Percentiles rank a stretch among this genome's conserved stretches.
phyloP scores from a whole-genome alignment of 1,284 basidiomycete species.

The Peniophora sp. region DNA sequence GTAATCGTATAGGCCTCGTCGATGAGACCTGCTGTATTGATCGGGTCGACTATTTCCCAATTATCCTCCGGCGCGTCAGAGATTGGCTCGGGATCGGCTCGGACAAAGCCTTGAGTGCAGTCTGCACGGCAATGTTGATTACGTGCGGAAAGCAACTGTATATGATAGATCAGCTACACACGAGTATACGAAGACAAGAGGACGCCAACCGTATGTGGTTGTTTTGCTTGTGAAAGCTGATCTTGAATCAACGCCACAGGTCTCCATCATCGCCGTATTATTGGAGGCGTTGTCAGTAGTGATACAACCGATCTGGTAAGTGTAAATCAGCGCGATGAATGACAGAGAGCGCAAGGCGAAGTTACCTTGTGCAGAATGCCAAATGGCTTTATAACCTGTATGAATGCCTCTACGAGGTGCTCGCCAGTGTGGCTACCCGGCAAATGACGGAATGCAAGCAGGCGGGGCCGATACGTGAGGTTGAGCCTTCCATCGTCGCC shows the following conservation, averaged over 20 bases:
- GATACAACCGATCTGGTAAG: conserved; percentile 13
- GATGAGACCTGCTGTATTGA: no score
- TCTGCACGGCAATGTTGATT: conserved; percentile 23
- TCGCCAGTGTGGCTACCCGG: conserved; percentile 10
- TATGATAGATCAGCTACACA: background rate
- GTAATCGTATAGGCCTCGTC: no score
- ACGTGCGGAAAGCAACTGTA: conserved; percentile 27
- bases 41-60: no score
- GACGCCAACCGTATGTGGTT: conserved; percentile 20
- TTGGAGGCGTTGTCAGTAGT: conserved; percentile 19
- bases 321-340: background rate
- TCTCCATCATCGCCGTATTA: conserved; percentile 16
- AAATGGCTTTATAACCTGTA: conserved; percentile 3
- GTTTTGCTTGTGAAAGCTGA: conserved; percentile 16
- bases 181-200: background rate
- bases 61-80: background rate
- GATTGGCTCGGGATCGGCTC: background rate
- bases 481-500: background rate
- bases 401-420: conserved; percentile 9
- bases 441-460: conserved; percentile 12
- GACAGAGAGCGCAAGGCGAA: background rate
- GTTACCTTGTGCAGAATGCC: background rate
- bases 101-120: conserved; percentile 12
- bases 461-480: conserved; percentile 6
- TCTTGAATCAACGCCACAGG: conserved; percentile 9